Percentiles rank a stretch among this genome's conserved stretches.
phyloP scores from a whole-genome alignment of 306 rosid genomes.

The Potentilla sterilis region DNA sequence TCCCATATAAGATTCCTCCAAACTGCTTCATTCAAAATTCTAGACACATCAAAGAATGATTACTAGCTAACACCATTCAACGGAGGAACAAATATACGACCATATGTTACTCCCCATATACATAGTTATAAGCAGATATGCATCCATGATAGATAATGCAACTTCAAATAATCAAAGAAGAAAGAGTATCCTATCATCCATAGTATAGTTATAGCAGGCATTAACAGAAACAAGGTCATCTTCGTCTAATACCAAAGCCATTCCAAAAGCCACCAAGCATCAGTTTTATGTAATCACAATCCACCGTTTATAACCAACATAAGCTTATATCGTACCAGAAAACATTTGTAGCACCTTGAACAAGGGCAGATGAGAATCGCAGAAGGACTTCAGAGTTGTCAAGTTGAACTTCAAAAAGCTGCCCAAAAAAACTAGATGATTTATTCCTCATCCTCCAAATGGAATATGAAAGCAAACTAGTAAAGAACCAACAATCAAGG shows the following conservation, averaged over 20 bases:
- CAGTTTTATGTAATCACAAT: background rate
- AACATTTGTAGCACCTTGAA: slow-evolving; percentile 91
- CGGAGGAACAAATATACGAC: background rate
- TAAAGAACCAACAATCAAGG: slow-evolving; percentile 2
- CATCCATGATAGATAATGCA: background rate
- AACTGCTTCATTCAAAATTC: background rate
- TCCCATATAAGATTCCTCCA: background rate
- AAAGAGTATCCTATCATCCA: background rate
- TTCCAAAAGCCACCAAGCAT: background rate
- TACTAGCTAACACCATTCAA: background rate
- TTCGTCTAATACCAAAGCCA: background rate
- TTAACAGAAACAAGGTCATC: background rate
- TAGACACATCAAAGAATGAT: background rate
- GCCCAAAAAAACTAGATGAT: slow-evolving; percentile 30
- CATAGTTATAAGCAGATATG: background rate
- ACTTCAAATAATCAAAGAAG: background rate
- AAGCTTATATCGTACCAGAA: slow-evolving; percentile 71
- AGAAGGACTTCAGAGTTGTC: slow-evolving; percentile 87
- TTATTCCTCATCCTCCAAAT: slow-evolving; percentile 21
- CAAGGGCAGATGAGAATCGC: slow-evolving; percentile 94
- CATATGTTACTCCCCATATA: background rate
- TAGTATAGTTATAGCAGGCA: background rate
- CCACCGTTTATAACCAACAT: background rate
- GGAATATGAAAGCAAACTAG: slow-evolving; percentile 16
- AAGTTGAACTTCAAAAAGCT: slow-evolving; percentile 89